Evolutionary conservation across 2,329 filamentous ascomycete species (phyloP), one percentile per base, ranked within the genome.

Genomic region (Hymenoscyphus fraxineus): DNA sequence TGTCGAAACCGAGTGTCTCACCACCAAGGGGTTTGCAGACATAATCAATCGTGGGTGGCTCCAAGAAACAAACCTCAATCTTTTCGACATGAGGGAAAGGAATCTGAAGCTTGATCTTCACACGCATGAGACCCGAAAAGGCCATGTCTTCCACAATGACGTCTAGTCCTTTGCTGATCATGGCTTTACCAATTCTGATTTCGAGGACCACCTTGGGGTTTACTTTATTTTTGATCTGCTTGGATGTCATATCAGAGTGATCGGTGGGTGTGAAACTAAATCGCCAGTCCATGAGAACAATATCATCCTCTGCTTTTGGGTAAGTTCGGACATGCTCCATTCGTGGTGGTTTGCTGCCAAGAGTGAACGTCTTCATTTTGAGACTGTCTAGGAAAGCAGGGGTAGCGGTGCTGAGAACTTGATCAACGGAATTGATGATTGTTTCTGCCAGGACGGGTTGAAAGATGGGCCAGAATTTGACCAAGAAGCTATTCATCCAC

Each of bases 391-490:
- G 82, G 73, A 99, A 98, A 0, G 90, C 86, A 0, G 95, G 95
- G 0, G 93, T 98, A 2, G 93, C 88, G 0, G 91, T 93, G 74
- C 93, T 97, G 64, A 99, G 82, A 60, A 99, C 93, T 80, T 98
- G 95, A 74, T 99, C 95, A 58, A 98, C 95, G 0, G 93, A 93
- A 76, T 88, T 92, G 78, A 98, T 91, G 72, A 99, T 90, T 27
- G 92, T 96, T 71, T 95, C 88, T 66, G 93, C 94, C 13, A 99
- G 85, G 10, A 98, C 92, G 0, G 95, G 95, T 63, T 95, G 92
- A 76, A 97, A 98, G 73, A 99, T 99, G 67, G 95, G 95, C 95
- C 95, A 99, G 80, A 99, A 99, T 77, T 99, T 99, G 79, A 96
- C 88, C 72, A 99, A 77, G 80, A 99, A 99, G 72, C 92, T 96